Base-by-base conservation (phyloP, 2,329 filamentous ascomycete species). In the Monosporascus sp. region DNA sequence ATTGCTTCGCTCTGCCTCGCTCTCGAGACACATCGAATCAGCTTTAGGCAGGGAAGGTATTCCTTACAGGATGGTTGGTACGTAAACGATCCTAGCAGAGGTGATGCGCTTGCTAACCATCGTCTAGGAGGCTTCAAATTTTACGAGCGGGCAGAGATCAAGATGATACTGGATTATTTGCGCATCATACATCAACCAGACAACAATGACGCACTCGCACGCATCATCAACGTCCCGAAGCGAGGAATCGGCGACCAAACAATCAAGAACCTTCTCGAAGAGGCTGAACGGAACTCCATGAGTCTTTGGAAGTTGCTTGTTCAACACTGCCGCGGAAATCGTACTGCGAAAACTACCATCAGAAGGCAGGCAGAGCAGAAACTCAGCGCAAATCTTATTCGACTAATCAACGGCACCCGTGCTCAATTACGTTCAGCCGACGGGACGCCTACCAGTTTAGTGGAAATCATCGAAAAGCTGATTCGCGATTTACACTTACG, bases 101-200 rank as follows among this genome's bases (percentile, higher is more conserved):
- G 35, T 3, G 7, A 37, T 45, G 8, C 8, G n/a, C 46, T 48
- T 57, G 49, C 60, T 51, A 41, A 45, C 50, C 58, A 24, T n/a
- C 22, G n/a, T 38, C 49, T 48, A 74, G 72, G 83, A 38, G 93
- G 94, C 2, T 83, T 84, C 57, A 88, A 89, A 54, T 99, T 99
- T 68, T 97, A 95, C 64, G 94, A 99, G 60, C 84, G 94, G 49
- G 81, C 84, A 3, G 93, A 99, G 67, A 87, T 97, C 65, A 95
- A 94, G 68, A 79, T 90, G 6, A 68, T 97, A 1, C 72, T 97
- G 4, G 91, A 97, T 66, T 97, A 99, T 66, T 76, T 97, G 15
- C 83, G 91, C 35, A 87, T 95, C 3, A 84, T 97, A 35, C 83
- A 89, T 63, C 88, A 95, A 57, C 89, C 91, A 1, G 81, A 89